Conservation (phyloP, 129 eudicot species). For the Cynara cardunculus region DNA sequence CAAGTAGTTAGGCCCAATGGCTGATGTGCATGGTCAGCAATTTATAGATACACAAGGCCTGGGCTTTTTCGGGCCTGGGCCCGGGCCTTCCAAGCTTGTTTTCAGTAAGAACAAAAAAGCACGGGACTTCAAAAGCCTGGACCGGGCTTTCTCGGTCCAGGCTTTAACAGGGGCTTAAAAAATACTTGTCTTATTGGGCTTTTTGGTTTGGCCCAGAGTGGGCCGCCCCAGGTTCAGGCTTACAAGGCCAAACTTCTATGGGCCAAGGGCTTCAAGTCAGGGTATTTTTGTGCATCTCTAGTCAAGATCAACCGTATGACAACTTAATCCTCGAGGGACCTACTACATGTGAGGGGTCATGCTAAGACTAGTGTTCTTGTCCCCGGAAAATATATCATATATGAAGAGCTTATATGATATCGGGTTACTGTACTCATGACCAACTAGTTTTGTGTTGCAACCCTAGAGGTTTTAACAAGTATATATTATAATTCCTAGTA, state of each 20-base stretch:
- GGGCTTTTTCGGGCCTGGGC: not conserved
- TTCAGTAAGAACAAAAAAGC: too few species aligned
- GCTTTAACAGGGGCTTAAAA: not conserved
- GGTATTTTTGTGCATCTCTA: too few species aligned
- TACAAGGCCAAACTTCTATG: not conserved
- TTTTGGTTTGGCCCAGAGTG: not conserved
- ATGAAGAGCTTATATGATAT: too few species aligned
- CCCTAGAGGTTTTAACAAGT: too few species aligned
- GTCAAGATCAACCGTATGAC: too few species aligned
- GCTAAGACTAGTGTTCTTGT: too few species aligned
- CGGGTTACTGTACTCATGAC: not conserved
- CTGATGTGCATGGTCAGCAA: too few species aligned
- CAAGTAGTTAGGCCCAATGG: not conserved
- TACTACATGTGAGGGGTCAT: too few species aligned
- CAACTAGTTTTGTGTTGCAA: not conserved
- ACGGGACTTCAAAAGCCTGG: too few species aligned
- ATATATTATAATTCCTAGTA: not conserved
- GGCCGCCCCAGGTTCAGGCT: not conserved
- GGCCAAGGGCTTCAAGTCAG: too few species aligned
- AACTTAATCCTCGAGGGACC: too few species aligned
- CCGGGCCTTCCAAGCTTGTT: not conserved
- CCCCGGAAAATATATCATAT: too few species aligned
- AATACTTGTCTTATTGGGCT: not conserved
- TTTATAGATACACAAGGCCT: not conserved
- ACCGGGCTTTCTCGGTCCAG: not conserved